Evolutionary conservation across 2,329 filamentous ascomycete species (phyloP).

Genomic region (Zymoseptoria passerinii): DNA sequence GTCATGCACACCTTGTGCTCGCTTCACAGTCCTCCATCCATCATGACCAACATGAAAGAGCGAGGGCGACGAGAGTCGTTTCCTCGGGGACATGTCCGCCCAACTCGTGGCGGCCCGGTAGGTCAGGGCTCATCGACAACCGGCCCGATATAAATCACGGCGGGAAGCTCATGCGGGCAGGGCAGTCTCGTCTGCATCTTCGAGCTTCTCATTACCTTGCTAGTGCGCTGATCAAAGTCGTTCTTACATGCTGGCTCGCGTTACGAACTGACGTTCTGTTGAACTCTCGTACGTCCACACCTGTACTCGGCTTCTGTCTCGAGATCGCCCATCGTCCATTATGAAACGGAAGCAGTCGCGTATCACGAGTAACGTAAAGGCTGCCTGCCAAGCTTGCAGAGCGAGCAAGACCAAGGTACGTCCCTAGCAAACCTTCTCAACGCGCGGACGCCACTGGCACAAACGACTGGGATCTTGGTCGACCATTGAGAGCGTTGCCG

Average conservation of each 20-base stretch:
- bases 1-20: too few relatives aligned
- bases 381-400: constrained; percentile 9
- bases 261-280: neutral
- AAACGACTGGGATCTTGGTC: neutral
- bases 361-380: constrained; percentile 6
- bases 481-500: neutral
- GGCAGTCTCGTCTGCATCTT: neutral
- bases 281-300: neutral
- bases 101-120: too few relatives aligned
- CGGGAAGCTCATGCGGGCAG: neutral
- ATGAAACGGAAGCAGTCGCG: neutral
- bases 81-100: too few relatives aligned
- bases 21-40: too few relatives aligned
- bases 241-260: neutral
- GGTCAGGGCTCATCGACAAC: too few relatives aligned
- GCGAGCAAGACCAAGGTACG: constrained; percentile 8
- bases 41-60: too few relatives aligned
- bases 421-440: neutral
- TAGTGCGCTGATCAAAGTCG: neutral
- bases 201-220: neutral
- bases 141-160: neutral
- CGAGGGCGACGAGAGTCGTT: too few relatives aligned
- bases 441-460: neutral
- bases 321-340: neutral
- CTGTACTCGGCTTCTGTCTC: neutral